phyloP scores from a whole-genome alignment of 768 basidiomycete species.

The Termitomyces sp. region DNA sequence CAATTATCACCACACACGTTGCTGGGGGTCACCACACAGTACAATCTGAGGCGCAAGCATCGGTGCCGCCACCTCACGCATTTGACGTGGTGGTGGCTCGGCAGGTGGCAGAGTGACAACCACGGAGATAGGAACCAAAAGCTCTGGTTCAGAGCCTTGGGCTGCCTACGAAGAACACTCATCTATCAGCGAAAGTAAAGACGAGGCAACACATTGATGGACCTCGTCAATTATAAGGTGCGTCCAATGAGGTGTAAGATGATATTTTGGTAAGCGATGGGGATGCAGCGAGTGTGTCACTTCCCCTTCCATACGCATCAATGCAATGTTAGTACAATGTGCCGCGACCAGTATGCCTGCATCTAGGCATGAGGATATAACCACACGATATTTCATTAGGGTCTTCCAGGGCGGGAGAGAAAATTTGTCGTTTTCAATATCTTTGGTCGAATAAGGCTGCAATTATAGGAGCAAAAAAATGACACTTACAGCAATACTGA shows the following conservation, averaged over 20 bases:
- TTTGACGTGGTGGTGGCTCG: conserved; percentile 1
- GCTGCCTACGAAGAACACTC: conserved; percentile 31
- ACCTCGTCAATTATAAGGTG: conserved; percentile 50
- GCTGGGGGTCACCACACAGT: conserved; percentile 47
- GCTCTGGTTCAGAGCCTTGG: conserved; percentile 48
- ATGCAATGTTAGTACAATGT: conserved; percentile 35
- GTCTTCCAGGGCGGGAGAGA: conserved; percentile 39
- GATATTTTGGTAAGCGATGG: conserved; percentile 20
- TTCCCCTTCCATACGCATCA: conserved; percentile 36
- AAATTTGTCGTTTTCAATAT: conserved; percentile 40
- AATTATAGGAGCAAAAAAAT: not conserved
- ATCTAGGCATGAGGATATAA: conserved; percentile 42
- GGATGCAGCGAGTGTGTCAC: conserved; percentile 33
- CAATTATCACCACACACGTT: conserved; percentile 28
- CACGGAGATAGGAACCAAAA: conserved; percentile 44
- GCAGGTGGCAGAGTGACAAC: conserved; percentile 25
- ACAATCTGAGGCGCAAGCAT: conserved; percentile 34
- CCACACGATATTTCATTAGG: conserved; percentile 40
- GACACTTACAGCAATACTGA: conserved; percentile 39
- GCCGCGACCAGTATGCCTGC: conserved; percentile 37
- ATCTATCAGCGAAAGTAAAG: not conserved
- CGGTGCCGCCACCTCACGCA: conserved; percentile 6
- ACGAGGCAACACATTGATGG: not conserved
- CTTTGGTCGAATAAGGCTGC: conserved; percentile 17
- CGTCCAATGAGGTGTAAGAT: conserved; percentile 42